Conservation (phyloP, 225 moss, liverwort and hornwort species). For the Polytrichum commune region DNA sequence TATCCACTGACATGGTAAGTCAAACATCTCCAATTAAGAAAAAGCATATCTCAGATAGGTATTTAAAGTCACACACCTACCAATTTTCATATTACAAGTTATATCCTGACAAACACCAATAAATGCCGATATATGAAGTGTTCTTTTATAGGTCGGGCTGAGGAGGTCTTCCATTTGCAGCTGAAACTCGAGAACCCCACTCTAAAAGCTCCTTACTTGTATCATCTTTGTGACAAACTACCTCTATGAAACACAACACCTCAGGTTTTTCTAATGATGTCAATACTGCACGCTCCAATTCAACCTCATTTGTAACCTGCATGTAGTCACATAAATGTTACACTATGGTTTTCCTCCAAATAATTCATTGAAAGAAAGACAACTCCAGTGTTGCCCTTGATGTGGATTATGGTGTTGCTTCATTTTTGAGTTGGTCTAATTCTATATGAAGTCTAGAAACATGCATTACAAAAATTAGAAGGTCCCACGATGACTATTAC, state of each 20-base stretch:
- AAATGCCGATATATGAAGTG: no score
- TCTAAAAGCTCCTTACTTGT: constrained; percentile 54
- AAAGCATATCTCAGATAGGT: no score
- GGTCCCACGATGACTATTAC: no score
- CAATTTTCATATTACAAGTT: no score
- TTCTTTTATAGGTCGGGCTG: constrained; percentile 9
- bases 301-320: constrained; percentile 36
- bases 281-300: constrained; percentile 25
- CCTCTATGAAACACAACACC: constrained; percentile 48
- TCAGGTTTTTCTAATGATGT: constrained; percentile 22
- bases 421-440: no score
- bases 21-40: no score
- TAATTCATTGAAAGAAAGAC: not conserved
- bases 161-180: constrained; percentile 43
- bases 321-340: not conserved
- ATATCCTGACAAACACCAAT: no score
- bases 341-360: not conserved
- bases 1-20: no score
- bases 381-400: not conserved
- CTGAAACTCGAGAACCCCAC: constrained; percentile 58
- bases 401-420: no score
- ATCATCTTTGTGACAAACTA: constrained; percentile 50
- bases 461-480: no score
- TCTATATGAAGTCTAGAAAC: no score
- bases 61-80: no score